Conservation (phyloP, 257 asterid genomes). For the Solanum sitiens region DNA sequence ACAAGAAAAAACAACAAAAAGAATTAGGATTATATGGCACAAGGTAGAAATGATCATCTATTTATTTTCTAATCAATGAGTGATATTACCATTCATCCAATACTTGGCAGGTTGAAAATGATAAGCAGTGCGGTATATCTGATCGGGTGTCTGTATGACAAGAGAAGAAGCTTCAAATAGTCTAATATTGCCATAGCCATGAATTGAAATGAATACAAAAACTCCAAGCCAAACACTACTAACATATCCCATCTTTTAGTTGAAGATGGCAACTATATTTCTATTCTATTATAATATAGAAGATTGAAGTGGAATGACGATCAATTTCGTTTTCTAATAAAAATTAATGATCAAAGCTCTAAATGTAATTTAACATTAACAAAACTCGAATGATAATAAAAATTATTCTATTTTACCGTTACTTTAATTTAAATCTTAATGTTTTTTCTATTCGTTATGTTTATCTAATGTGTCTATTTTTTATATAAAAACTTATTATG, state of each 20-base stretch:
- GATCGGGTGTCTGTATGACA: not conserved
- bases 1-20: not conserved
- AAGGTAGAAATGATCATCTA: no score
- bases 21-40: not conserved
- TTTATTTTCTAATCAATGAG: not conserved
- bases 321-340: no score
- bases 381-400: no score
- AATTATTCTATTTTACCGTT: no score
- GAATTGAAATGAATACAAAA: not conserved
- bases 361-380: no score
- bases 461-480: no score
- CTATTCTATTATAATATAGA: no score
- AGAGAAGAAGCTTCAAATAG: slow-evolving; percentile 4
- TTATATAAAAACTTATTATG: no score
- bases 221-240: not conserved
- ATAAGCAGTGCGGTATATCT: slow-evolving; percentile 14
- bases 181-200: not conserved
- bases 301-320: no score
- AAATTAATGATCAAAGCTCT: no score
- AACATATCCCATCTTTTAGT: not conserved
- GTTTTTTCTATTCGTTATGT: no score
- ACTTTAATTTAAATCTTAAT: no score
- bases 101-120: slow-evolving; percentile 34
- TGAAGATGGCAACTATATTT: not conserved
- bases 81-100: slow-evolving; percentile 23